Evolutionary conservation across 768 basidiomycete species (phyloP).

Genomic region (Boletus reticuloceps): DNA sequence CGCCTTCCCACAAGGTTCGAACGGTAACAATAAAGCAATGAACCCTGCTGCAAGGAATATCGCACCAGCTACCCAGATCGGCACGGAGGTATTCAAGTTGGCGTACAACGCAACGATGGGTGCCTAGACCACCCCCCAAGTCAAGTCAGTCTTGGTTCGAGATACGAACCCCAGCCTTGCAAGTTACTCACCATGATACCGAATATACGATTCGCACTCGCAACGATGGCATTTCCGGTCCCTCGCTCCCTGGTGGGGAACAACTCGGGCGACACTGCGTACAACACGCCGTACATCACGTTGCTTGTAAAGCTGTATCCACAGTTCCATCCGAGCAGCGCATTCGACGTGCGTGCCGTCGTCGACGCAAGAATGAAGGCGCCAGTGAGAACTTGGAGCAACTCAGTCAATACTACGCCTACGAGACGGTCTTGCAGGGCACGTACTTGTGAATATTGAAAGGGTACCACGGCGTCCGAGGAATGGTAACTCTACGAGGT

Average conservation of each 20-base stretch:
- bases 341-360: slow-evolving; percentile 50
- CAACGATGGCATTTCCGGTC: slow-evolving; percentile 54
- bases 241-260: slow-evolving; percentile 55
- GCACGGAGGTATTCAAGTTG: slow-evolving; percentile 45
- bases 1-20: slow-evolving; percentile 56
- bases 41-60: slow-evolving; percentile 50
- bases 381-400: slow-evolving; percentile 43
- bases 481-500: slow-evolving; percentile 47
- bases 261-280: slow-evolving; percentile 45
- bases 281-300: slow-evolving; percentile 53
- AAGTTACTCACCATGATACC: slow-evolving; percentile 49
- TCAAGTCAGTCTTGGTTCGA: background rate
- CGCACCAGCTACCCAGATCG: slow-evolving; percentile 53
- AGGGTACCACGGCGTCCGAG: slow-evolving; percentile 56
- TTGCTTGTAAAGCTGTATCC: slow-evolving; percentile 56
- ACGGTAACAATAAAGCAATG: slow-evolving; percentile 50
- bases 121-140: slow-evolving; percentile 29
- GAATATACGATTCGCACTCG: slow-evolving; percentile 53
- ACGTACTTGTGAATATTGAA: slow-evolving; percentile 45
- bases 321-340: slow-evolving; percentile 58
- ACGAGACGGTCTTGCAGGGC: background rate
- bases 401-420: background rate
- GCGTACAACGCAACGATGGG: slow-evolving; percentile 51
- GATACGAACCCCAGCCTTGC: background rate
- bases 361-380: slow-evolving; percentile 58